These are phyloP conservation scores for Salvia sclarea DNA, from an alignment of 305 asterid genomes.

Conservation along the genomic window DNA sequence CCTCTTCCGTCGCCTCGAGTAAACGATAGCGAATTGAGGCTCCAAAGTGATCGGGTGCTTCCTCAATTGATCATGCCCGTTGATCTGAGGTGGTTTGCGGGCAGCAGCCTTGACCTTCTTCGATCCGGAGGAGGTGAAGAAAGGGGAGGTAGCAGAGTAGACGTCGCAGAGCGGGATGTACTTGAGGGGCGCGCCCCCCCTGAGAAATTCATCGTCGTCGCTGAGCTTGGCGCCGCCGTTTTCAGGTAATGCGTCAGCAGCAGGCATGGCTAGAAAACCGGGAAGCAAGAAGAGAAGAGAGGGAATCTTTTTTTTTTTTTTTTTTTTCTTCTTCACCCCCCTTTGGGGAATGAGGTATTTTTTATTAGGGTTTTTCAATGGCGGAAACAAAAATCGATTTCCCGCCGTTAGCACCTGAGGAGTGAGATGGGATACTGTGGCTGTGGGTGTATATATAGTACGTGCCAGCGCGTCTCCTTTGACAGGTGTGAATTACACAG, in stretches of 20 bases:
- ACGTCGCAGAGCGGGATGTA: slow-evolving; percentile 83
- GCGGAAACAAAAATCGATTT: slow-evolving; percentile 34
- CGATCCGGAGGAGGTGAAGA: slow-evolving; percentile 63
- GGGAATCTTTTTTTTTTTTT: background rate
- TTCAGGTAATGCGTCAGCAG: slow-evolving; percentile 23
- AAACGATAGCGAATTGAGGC: slow-evolving; percentile 42
- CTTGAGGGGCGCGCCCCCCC: slow-evolving; percentile 48
- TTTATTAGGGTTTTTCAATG: slow-evolving; percentile 51
- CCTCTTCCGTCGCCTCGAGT: slow-evolving; percentile 60
- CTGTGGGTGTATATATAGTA: slow-evolving; percentile 19
- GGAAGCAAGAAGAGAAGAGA: slow-evolving; percentile 1
- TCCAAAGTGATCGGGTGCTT: slow-evolving; percentile 3
- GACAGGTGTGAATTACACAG: slow-evolving; percentile 16
- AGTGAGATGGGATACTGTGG: slow-evolving; percentile 17
- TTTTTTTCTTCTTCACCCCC: slow-evolving; percentile 20
- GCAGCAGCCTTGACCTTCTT: slow-evolving; percentile 79
- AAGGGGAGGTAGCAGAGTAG: slow-evolving; percentile 86
- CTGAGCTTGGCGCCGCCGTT: slow-evolving; percentile 36
- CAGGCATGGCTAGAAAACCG: slow-evolving; percentile 19
- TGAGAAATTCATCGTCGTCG: slow-evolving; percentile 48
- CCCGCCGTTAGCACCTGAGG: slow-evolving; percentile 51
- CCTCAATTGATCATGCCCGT: slow-evolving; percentile 42
- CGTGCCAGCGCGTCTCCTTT: background rate
- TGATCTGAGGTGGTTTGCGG: slow-evolving; percentile 37
- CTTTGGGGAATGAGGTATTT: slow-evolving; percentile 18